Evolutionary conservation across 441 rosid species (phyloP), one percentile per base, ranked within the genome.

Genomic region (Erodium texanum): DNA sequence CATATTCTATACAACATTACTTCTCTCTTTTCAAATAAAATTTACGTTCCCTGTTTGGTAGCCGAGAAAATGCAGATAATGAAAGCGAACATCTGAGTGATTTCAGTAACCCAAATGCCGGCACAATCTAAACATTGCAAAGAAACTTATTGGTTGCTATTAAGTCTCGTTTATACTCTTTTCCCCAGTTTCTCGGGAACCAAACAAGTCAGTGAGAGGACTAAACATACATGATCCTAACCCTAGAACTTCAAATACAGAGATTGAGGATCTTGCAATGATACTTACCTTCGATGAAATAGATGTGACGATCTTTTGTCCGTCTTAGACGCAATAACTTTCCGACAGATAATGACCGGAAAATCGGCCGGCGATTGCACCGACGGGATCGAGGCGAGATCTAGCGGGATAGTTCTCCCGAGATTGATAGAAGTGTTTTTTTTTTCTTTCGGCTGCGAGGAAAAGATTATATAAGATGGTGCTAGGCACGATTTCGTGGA

Each of bases 311-410:
- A 61, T 66, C 29, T 27, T 27, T 27, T 27, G 2, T 27, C 29
- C 29, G 29, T 27, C 29, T 27, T 27, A 1, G 4, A 27, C 2
- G 29, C 29, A 4, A 27, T 27, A 27, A 27, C 10, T 38, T 38
- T 38, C 45, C 45, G 45, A 38, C 11, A 38, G 29, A 27, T 27
- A 27, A 1, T 27, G 29, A 27, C 69, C 73, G 78, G 64, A 18
- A 45, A 62, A 20, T 3, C 16, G 3, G 72, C 5, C 79, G 29
- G 29, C 29, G 29, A 27, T 27, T 27, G 29, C 29, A 27, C 83
- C 71, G 74, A 66, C 59, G 18, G 11, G 5, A 62, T 76, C 66
- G 73, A 64, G 61, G 71, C 73, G 77, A 76, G 84, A 82, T 80
- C 83, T 67, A 22, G 23, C 11, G 20, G 5, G 56, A 38, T 1